Percentiles rank a stretch among this genome's conserved stretches.
Evolutionary conservation across 2,329 filamentous ascomycete species (phyloP).

Genomic region (Ascochyta koolunga): DNA sequence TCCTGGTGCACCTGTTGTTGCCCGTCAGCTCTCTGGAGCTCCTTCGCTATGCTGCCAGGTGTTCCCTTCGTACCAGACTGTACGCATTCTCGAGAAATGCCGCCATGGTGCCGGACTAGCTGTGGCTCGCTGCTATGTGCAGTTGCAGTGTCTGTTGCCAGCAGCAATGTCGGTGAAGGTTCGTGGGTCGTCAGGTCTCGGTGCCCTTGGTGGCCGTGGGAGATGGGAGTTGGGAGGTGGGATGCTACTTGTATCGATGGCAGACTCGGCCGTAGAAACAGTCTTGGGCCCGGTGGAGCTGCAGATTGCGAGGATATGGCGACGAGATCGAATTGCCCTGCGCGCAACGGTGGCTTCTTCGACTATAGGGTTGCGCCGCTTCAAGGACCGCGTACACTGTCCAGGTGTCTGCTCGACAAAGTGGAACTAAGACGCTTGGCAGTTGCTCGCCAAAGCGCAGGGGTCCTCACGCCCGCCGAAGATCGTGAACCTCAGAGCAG

Average conservation of each 20-base stretch:
- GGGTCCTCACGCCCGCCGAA: conserved; percentile 32
- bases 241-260: conserved; percentile 45
- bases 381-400: conserved; percentile 35
- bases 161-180: conserved; percentile 34
- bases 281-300: conserved; percentile 18
- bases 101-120: conserved; percentile 71
- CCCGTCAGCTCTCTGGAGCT: conserved; percentile 40
- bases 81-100: conserved; percentile 94
- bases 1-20: conserved; percentile 76
- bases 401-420: conserved; percentile 49
- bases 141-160: conserved; percentile 9
- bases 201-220: conserved; percentile 35
- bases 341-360: conserved; percentile 27
- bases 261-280: conserved; percentile 17
- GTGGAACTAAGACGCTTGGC: conserved; percentile 29
- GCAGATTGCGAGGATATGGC: conserved; percentile 15
- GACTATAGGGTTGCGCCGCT: conserved; percentile 28
- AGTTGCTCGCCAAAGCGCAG: conserved; percentile 27
- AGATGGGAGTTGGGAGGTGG: conserved; percentile 45
- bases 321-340: conserved; percentile 24
- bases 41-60: conserved; percentile 32
- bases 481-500: conserved; percentile 24
- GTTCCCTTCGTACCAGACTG: conserved; percentile 67
- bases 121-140: conserved; percentile 8
- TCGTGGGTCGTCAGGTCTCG: conserved; percentile 36